Conservation (phyloP, 257 asterid species). For the Osmanthus fragrans region DNA sequence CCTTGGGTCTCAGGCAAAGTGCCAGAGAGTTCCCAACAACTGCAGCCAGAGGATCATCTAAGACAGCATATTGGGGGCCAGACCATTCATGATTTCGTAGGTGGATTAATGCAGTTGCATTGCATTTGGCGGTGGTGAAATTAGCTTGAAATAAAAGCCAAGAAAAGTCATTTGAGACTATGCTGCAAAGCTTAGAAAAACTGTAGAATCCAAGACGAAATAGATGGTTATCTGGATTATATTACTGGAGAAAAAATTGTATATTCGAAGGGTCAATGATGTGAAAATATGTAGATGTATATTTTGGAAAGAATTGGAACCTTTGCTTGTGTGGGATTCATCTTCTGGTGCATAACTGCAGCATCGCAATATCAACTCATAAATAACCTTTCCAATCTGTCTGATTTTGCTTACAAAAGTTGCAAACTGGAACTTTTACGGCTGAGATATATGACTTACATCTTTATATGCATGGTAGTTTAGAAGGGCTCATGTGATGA, state of each 20-base stretch:
- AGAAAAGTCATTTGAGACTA: neutral
- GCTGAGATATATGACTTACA: no score
- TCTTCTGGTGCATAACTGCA: neutral
- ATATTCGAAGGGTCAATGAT: neutral
- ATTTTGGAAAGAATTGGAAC: neutral
- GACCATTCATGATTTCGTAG: conserved; percentile 38
- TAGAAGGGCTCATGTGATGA: no score
- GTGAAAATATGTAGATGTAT: neutral
- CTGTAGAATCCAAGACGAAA: neutral
- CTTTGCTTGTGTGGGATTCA: neutral
- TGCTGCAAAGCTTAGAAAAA: conserved; percentile 13
- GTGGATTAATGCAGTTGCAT: conserved; percentile 18
- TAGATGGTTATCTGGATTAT: conserved; percentile 1
- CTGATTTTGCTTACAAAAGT: neutral
- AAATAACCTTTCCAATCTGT: neutral
- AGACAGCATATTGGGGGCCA: conserved; percentile 39
- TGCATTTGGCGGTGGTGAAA: neutral
- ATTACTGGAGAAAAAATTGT: neutral
- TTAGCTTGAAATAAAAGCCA: conserved; percentile 28
- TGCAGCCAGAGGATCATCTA: conserved; percentile 24
- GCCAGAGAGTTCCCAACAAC: conserved; percentile 44
- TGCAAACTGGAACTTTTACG: no score
- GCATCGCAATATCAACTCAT: neutral
- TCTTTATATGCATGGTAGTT: no score
- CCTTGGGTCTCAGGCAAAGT: conserved; percentile 68